These are phyloP conservation scores for Catharanthus roseus DNA, from an alignment of 257 asterid genomes.

Conservation along the genomic window DNA sequence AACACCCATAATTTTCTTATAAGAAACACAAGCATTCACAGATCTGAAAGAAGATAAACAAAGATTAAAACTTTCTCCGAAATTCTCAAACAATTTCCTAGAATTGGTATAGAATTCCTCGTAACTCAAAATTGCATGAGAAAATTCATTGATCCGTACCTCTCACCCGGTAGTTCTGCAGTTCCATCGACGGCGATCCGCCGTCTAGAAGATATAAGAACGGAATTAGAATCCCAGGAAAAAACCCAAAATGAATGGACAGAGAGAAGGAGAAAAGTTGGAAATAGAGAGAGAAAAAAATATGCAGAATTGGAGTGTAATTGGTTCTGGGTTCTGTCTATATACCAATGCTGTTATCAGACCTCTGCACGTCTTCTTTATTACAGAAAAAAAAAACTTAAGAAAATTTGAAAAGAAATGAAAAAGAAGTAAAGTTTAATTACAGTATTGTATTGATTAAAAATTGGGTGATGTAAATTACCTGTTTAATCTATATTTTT, in stretches of 20 bases:
- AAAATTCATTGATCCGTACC: conserved; percentile 29
- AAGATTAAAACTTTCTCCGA: conserved; percentile 10
- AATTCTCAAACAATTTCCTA: conserved; percentile 1
- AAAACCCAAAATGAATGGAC: conserved; percentile 18
- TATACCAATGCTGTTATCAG: conserved; percentile 15
- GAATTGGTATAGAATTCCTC: not conserved
- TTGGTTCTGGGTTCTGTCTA: conserved; percentile 24
- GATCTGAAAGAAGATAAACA: conserved; percentile 53
- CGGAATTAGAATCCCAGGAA: conserved; percentile 31
- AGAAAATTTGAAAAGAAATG: not conserved
- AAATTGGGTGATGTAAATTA: no score
- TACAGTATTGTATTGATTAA: not conserved
- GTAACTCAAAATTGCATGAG: conserved; percentile 15
- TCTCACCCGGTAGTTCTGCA: conserved; percentile 19
- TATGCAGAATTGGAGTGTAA: conserved; percentile 14
- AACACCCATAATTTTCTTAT: not conserved
- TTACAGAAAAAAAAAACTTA: conserved; percentile 6
- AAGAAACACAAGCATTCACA: conserved; percentile 34
- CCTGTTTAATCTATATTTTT: no score
- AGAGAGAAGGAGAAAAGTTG: conserved; percentile 4
- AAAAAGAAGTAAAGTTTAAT: not conserved
- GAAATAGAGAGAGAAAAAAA: conserved; percentile 11
- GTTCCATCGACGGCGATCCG: conserved; percentile 28
- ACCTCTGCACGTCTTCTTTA: conserved; percentile 11
- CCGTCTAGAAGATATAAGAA: conserved; percentile 3